These are phyloP conservation scores for Xylaria sp. DNA, from an alignment of 2,329 filamentous ascomycete genomes.

Conservation along the genomic window DNA sequence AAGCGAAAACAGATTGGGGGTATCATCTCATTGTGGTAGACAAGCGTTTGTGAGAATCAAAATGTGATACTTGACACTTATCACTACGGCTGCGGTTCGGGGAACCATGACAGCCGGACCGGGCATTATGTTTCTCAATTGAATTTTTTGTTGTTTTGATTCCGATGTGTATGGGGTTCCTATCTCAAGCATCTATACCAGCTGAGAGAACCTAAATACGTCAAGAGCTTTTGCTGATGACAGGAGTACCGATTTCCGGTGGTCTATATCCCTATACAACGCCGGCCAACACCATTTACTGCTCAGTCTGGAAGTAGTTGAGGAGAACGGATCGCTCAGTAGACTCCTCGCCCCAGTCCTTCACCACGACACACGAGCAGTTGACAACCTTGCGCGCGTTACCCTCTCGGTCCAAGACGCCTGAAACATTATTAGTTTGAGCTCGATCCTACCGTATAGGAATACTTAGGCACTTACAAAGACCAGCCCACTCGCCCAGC, in stretches of 20 bases:
- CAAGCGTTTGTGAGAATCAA: conserved; percentile 59
- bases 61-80: conserved; percentile 1
- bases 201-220: conserved; percentile 58
- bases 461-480: conserved; percentile 79
- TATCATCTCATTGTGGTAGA: conserved; percentile 86
- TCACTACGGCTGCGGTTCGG: conserved; percentile 13
- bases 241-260: conserved; percentile 43
- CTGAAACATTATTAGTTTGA: conserved; percentile 60
- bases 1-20: conserved; percentile 79
- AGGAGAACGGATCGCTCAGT: conserved; percentile 99
- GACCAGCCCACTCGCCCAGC: conserved; percentile 99
- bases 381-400: conserved; percentile 99
- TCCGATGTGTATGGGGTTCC: conserved; percentile 49
- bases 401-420: conserved; percentile 98
- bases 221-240: conserved; percentile 43
- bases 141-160: conserved; percentile 55
- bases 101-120: background rate
- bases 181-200: conserved; percentile 55
- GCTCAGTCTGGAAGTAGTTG: conserved; percentile 99
- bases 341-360: conserved; percentile 99
- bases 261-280: conserved; percentile 49
- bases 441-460: background rate
- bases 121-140: conserved; percentile 37
- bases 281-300: conserved; percentile 61
- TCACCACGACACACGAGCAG: conserved; percentile 99